Base-by-base conservation (phyloP, 805 yeast genomes). In the Yamadazyma sp. region DNA sequence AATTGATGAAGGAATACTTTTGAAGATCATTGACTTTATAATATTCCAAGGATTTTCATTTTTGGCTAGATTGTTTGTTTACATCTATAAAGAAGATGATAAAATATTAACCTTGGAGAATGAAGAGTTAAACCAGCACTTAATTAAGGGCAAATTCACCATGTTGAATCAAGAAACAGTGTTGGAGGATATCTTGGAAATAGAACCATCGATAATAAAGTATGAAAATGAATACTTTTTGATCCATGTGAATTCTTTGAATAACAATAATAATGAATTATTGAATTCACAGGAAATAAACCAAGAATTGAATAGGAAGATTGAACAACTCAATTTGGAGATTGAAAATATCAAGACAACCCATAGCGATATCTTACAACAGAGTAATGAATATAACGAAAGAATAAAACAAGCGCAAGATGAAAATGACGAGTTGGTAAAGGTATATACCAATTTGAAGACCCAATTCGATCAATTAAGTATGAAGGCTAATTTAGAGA, bases 41-140 rank as follows among this genome's bases (percentile, higher is more conserved):
- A 51, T 66, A 20, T 52, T 68, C 32, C 69, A 67, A 44, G 73
- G 73, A 5, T 55, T 60, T 35, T 65, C 60, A 37, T 58, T 56
- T 37, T 37, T 67, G 6, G 38, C 55, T 7, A 49, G 68, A 18
- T 33, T 64, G 5, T 39, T 59, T 7, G 51, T 56, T 3, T 54
- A 53, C 29, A 28, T 50, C 3, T 56, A 61, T 35, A 26, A 36
- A 4, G 35, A 38, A 6, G 45, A 50, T 21, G 45, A 35, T 0
- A 25, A 38, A 16, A 42, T 66, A 9, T 11, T 49, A 19, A 27
- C 25, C 5, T 35, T 53, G 3, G 39, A 49, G 4, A 62, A 62
- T 7, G 57, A 56, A 28, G 58, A 52, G 8, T 44, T 62, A 31
- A 38, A 34, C 15, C 40, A 47, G 7, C 59, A 25, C 25, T 61